phyloP scores from a whole-genome alignment of 2,329 filamentous ascomycete species.

The Neofusicoccum cordaticola region DNA sequence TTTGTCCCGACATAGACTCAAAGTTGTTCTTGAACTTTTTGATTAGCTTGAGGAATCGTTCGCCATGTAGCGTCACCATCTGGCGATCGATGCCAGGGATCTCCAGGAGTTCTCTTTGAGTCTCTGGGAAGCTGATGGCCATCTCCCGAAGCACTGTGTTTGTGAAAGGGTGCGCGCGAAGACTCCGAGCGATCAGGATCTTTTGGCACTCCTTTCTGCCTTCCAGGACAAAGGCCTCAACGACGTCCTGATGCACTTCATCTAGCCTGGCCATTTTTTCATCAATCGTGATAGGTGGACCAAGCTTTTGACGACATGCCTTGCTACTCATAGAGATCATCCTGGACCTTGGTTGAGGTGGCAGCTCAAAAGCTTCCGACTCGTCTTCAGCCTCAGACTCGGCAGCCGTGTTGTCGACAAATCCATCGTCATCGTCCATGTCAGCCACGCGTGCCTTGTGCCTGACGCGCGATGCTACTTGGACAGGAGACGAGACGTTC shows the following conservation, averaged over 20 bases:
- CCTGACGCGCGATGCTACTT: constrained; percentile 41
- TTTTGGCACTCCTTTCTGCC: constrained; percentile 61
- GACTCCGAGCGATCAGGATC: constrained; percentile 58
- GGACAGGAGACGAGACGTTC: constrained; percentile 64
- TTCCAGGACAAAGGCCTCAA: constrained; percentile 63
- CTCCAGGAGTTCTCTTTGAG: constrained; percentile 58
- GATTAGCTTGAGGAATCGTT: constrained; percentile 60
- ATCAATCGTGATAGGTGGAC: constrained; percentile 60
- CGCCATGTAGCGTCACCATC: constrained; percentile 62
- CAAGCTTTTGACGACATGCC: constrained; percentile 38
- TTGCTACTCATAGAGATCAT: background rate
- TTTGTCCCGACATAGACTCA: constrained; percentile 38
- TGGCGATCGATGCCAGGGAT: constrained; percentile 63
- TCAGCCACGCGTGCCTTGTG: constrained; percentile 24
- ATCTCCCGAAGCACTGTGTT: constrained; percentile 70
- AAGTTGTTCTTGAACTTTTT: constrained; percentile 37
- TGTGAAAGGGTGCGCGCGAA: constrained; percentile 62
- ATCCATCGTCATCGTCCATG: constrained; percentile 23
- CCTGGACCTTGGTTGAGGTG: constrained; percentile 20
- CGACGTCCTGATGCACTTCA: constrained; percentile 60
- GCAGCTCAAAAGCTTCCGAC: constrained; percentile 49
- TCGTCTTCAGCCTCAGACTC: constrained; percentile 40
- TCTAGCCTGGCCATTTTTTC: constrained; percentile 53
- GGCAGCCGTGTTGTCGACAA: constrained; percentile 32
- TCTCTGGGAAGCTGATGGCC: constrained; percentile 66